A percentile compares a stretch with the other conserved stretches of the same genome.
Conservation (phyloP, 345 rosid genomes). For the Boechera retrofracta region DNA sequence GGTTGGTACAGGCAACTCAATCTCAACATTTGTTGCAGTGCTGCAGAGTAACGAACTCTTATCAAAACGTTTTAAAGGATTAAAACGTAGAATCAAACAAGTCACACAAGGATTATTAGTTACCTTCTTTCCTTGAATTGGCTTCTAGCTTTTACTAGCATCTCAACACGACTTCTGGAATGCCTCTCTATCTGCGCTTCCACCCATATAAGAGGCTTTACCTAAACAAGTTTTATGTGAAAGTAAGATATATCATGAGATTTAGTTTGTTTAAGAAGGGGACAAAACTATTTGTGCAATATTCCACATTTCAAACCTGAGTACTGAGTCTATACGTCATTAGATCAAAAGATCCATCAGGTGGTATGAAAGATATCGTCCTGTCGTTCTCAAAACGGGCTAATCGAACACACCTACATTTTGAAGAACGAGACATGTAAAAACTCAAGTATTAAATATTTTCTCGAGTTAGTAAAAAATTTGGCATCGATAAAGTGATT, state of each 20-base stretch:
- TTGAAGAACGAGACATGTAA: constrained; percentile 14
- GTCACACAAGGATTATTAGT: not conserved
- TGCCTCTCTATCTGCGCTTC: constrained; percentile 77
- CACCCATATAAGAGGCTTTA: constrained; percentile 79
- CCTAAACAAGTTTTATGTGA: constrained; percentile 46
- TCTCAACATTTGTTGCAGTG: constrained; percentile 79
- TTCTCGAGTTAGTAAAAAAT: not conserved
- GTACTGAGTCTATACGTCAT: constrained; percentile 83
- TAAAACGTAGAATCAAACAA: not conserved
- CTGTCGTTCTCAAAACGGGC: constrained; percentile 81
- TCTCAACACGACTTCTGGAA: constrained; percentile 75
- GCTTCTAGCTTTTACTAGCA: constrained; percentile 72
- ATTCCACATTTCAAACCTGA: constrained; percentile 55
- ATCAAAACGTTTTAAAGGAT: not conserved
- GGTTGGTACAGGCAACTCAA: constrained; percentile 73
- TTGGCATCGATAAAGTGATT: not conserved
- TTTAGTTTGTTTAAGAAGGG: not conserved
- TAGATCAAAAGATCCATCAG: constrained; percentile 79
- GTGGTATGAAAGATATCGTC: constrained; percentile 80
- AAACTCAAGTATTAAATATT: constrained; percentile 1
- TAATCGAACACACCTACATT: constrained; percentile 74
- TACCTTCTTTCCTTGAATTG: constrained; percentile 82
- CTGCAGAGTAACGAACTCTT: constrained; percentile 45
- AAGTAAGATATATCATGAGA: not conserved
- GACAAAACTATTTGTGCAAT: not conserved